Conservation (phyloP, 1,284 basidiomycete genomes). For the Xerocomus minutiporus region DNA sequence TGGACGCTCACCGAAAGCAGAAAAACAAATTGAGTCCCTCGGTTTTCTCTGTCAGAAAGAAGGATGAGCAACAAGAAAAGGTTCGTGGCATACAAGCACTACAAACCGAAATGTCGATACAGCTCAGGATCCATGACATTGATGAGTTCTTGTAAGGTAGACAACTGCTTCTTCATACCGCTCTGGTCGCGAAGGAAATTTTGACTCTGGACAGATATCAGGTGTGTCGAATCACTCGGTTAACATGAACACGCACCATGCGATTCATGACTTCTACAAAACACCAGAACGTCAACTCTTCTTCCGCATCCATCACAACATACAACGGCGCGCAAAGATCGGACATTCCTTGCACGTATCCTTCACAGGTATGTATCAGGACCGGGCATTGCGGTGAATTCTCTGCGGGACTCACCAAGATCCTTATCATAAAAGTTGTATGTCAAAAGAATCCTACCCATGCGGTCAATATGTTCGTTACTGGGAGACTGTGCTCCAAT, state of each 20-base stretch:
- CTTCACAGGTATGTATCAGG: conserved; percentile 37
- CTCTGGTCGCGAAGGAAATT: conserved; percentile 97
- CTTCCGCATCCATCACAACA: conserved; percentile 85
- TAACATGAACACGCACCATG: conserved; percentile 58
- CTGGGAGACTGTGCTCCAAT: conserved; percentile 80
- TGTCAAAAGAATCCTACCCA: conserved; percentile 82
- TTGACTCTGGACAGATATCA: conserved; percentile 58
- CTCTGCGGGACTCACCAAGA: conserved; percentile 55
- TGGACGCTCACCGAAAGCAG: conserved; percentile 76
- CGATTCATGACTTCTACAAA: conserved; percentile 93
- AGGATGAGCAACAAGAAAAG: conserved; percentile 1
- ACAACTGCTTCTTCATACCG: conserved; percentile 93
- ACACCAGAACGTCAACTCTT: conserved; percentile 92
- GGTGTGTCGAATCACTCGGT: conserved; percentile 1
- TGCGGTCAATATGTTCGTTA: conserved; percentile 80
- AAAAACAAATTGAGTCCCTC: conserved; percentile 96
- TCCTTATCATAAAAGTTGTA: conserved; percentile 91
- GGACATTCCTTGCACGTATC: conserved; percentile 96
- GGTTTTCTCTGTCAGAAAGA: conserved; percentile 62
- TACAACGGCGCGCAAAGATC: conserved; percentile 94
- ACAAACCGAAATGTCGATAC: conserved; percentile 75
- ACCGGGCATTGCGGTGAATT: conserved; percentile 11
- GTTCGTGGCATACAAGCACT: conserved; percentile 1
- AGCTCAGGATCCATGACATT: conserved; percentile 92
- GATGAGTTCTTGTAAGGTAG: conserved; percentile 86